These are phyloP conservation scores for Penicillium sp. DNA, from an alignment of 2,329 filamentous ascomycete species.

Conservation along the genomic window DNA sequence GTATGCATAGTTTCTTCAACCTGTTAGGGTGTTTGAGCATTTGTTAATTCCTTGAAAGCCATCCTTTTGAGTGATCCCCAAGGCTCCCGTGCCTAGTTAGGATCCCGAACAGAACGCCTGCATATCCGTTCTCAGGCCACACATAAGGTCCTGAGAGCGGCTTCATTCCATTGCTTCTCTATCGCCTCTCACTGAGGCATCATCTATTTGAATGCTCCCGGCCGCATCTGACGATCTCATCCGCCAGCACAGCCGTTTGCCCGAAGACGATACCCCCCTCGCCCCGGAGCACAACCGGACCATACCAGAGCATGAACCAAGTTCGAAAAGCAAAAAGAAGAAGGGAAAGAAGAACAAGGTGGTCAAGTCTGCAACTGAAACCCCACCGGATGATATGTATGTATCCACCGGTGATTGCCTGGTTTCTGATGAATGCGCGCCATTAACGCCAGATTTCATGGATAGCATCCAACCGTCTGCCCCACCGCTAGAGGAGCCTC, in stretches of 20 bases:
- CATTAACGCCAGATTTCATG: constrained; percentile 8
- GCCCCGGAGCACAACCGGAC: constrained; percentile 26
- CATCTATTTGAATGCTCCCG: constrained; percentile 43
- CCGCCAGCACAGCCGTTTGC: constrained; percentile 37
- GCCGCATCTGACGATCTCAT: constrained; percentile 39
- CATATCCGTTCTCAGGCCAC: constrained; percentile 35
- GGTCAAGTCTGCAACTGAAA: constrained; percentile 32
- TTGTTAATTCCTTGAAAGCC: constrained; percentile 4
- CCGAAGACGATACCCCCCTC: constrained; percentile 31
- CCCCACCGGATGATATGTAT: constrained; percentile 38
- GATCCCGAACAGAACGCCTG: constrained; percentile 1
- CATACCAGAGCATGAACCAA: constrained; percentile 32
- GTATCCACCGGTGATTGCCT: constrained; percentile 11
- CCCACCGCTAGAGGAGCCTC: constrained; percentile 28
- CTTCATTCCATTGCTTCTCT: constrained; percentile 7
- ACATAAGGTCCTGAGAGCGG: constrained; percentile 33
- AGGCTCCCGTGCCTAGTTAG: neutral
- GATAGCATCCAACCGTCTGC: constrained; percentile 28
- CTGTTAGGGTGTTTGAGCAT: neutral
- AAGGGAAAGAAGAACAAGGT: constrained; percentile 38
- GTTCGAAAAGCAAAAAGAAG: constrained; percentile 41
- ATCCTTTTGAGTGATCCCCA: constrained; percentile 10
- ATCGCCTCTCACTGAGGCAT: constrained; percentile 32
- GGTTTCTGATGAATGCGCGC: constrained; percentile 1
- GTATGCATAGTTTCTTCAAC: neutral